Evolutionary conservation across 352 stramenopile species (phyloP).

Genomic region (Vaucheria bursata): DNA sequence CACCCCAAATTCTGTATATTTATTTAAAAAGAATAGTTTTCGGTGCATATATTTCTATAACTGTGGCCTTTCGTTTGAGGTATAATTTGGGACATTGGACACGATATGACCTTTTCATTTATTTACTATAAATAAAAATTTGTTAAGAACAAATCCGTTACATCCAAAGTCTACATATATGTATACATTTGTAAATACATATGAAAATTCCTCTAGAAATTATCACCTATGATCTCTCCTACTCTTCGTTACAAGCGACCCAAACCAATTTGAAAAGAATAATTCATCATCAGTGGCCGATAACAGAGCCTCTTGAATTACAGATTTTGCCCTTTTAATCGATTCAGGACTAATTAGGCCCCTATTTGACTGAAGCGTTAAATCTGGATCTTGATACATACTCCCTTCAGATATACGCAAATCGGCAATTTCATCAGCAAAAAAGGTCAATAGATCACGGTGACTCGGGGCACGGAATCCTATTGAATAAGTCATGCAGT

Average conservation of each 20-base stretch:
- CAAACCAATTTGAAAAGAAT: slow-evolving; percentile 43
- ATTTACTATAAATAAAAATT: too few relatives aligned
- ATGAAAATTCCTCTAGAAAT: neutral
- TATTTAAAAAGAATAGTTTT: too few relatives aligned
- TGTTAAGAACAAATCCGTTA: too few relatives aligned
- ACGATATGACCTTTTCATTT: too few relatives aligned
- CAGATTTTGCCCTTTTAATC: slow-evolving; percentile 15
- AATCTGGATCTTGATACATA: slow-evolving; percentile 35
- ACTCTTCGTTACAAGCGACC: slow-evolving; percentile 35
- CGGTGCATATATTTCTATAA: neutral
- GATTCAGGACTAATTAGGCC: slow-evolving; percentile 35
- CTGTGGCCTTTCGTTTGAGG: neutral
- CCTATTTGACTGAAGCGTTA: slow-evolving; percentile 26
- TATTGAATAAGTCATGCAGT: slow-evolving; percentile 49
- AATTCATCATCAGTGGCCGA: slow-evolving; percentile 35
- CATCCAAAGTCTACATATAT: neutral
- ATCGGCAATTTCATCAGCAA: slow-evolving; percentile 29
- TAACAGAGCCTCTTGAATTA: slow-evolving; percentile 30
- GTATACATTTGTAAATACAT: neutral
- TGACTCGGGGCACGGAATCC: slow-evolving; percentile 43
- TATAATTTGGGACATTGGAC: neutral
- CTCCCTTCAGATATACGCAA: slow-evolving; percentile 3
- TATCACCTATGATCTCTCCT: slow-evolving; percentile 1
- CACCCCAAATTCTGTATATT: too few relatives aligned
- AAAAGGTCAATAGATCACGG: slow-evolving; percentile 36